phyloP scores from a whole-genome alignment of 495 filamentous ascomycete species.

The Penicillium odoratum region DNA sequence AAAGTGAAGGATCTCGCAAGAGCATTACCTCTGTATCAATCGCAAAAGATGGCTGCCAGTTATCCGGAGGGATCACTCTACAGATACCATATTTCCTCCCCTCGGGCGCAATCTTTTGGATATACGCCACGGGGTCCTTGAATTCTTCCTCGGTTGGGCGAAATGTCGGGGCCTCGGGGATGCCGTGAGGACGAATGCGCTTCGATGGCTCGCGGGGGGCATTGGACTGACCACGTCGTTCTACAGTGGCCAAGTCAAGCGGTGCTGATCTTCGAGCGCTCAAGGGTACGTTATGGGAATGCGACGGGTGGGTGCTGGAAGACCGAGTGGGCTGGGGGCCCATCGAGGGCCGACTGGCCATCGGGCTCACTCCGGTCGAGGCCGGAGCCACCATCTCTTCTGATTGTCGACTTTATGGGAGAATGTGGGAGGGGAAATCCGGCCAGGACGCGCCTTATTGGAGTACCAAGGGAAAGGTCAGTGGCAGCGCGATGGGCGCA shows the following conservation, averaged over 20 bases:
- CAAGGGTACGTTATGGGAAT: constrained; percentile 61
- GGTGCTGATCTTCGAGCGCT: constrained; percentile 70
- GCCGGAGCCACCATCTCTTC: constrained; percentile 54
- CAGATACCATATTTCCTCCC: constrained; percentile 84
- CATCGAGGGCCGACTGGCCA: constrained; percentile 37
- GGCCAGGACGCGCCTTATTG: constrained; percentile 26
- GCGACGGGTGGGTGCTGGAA: constrained; percentile 45
- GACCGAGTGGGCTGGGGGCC: constrained; percentile 42
- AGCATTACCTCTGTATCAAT: constrained; percentile 90
- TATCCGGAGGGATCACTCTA: constrained; percentile 91
- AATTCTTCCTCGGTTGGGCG: constrained; percentile 91
- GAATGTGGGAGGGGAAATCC: constrained; percentile 16
- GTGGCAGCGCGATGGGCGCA: constrained; percentile 35
- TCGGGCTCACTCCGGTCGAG: constrained; percentile 45
- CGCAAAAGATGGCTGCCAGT: constrained; percentile 92
- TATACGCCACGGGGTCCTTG: constrained; percentile 89
- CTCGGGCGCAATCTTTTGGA: constrained; percentile 83
- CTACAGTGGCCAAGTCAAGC: constrained; percentile 86
- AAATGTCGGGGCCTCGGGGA: constrained; percentile 90
- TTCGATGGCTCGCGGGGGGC: constrained; percentile 74
- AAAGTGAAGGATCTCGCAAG: constrained; percentile 10
- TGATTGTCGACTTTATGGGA: constrained; percentile 13
- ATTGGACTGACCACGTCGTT: constrained; percentile 78
- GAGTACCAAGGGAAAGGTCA: constrained; percentile 29
- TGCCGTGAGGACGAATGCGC: constrained; percentile 72